Evolutionary conservation across 768 basidiomycete species (phyloP).

Genomic region (Podaxis sp.): DNA sequence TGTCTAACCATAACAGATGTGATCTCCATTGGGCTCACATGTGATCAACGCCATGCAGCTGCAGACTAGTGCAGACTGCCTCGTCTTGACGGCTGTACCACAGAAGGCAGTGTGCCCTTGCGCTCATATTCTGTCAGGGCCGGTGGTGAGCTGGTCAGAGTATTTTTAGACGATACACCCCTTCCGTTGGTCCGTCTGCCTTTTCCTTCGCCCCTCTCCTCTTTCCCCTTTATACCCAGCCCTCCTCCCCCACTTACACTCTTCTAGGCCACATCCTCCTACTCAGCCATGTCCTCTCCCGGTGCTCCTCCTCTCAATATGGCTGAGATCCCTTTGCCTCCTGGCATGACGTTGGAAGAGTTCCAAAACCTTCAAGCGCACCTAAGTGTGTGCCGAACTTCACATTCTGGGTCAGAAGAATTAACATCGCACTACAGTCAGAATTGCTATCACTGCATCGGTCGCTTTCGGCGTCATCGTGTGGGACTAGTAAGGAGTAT

Average conservation of each 20-base stretch:
- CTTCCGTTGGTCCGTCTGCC: background rate
- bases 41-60: background rate
- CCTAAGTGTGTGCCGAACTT: background rate
- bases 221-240: background rate
- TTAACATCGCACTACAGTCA: background rate
- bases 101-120: background rate
- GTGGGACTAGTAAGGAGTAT: slow-evolving; percentile 9
- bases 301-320: background rate
- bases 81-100: background rate
- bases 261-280: background rate
- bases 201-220: background rate
- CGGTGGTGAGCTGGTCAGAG: background rate
- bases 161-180: background rate
- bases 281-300: background rate
- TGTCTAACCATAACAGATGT: background rate
- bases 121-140: background rate
- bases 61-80: background rate
- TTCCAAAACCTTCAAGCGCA: slow-evolving; percentile 8
- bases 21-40: background rate
- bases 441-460: slow-evolving; percentile 9
- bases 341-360: slow-evolving; percentile 1
- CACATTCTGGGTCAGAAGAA: background rate
- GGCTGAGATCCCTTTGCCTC: slow-evolving; percentile 6
- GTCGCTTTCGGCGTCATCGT: slow-evolving; percentile 7
- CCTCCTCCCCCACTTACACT: background rate